Evolutionary conservation across 495 filamentous ascomycete species (phyloP).

Genomic region (Neurospora sp.): DNA sequence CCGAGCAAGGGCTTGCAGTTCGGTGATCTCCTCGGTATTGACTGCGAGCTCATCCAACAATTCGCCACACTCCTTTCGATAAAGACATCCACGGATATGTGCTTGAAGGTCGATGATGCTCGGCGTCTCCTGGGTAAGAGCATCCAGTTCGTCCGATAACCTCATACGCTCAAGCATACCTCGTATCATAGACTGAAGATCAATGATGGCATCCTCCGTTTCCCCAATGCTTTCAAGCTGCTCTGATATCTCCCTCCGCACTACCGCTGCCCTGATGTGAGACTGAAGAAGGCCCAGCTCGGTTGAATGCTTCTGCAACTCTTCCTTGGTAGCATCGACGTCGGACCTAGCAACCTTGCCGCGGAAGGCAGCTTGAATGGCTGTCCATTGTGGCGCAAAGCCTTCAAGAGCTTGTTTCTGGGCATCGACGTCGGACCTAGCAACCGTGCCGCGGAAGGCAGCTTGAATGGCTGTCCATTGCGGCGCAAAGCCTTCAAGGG

Average conservation of each 20-base stretch:
- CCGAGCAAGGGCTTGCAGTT: slow-evolving; percentile 63
- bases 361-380: no score
- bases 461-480: no score
- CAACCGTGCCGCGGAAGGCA: no score
- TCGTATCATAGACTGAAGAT: slow-evolving; percentile 37
- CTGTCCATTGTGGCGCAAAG: no score
- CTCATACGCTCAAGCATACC: slow-evolving; percentile 43
- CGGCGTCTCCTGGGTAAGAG: slow-evolving; percentile 47
- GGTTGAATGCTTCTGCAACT: slow-evolving; percentile 27
- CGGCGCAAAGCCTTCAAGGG: no score
- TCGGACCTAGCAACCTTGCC: slow-evolving; percentile 32
- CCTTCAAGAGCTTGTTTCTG: no score
- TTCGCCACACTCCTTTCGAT: slow-evolving; percentile 39
- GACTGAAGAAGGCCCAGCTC: slow-evolving; percentile 28
- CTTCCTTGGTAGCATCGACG: slow-evolving; percentile 25
- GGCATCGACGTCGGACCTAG: no score
- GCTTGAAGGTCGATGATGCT: slow-evolving; percentile 61
- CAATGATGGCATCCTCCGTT: slow-evolving; percentile 31
- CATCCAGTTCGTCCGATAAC: slow-evolving; percentile 39
- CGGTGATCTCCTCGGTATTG: slow-evolving; percentile 46
- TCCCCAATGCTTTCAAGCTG: slow-evolving; percentile 30
- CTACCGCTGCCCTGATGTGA: slow-evolving; percentile 35
- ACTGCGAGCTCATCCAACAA: slow-evolving; percentile 48
- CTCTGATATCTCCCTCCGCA: slow-evolving; percentile 36
- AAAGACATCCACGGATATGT: slow-evolving; percentile 51